A percentile compares a stretch with the other conserved stretches of the same genome.
Evolutionary conservation across 177 flowering plant species (phyloP).

Genomic region (Vitis hybrid): DNA sequence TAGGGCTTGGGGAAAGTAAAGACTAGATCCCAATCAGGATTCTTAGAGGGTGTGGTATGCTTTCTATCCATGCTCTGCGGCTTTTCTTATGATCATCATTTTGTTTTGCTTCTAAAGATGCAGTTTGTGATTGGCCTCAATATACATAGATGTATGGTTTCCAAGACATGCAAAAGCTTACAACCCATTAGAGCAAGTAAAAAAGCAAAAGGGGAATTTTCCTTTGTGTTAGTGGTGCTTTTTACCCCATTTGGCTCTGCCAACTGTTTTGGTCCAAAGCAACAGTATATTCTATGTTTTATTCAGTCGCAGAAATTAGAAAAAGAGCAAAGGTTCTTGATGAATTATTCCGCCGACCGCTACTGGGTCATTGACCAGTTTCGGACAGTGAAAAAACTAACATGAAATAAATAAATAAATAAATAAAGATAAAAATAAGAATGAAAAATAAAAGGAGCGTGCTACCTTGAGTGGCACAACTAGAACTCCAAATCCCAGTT

Average conservation of each 20-base stretch:
- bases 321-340: too few species aligned
- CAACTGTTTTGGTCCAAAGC: constrained; percentile 10
- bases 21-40: constrained; percentile 39
- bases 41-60: constrained; percentile 3
- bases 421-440: too few species aligned
- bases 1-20: constrained; percentile 42
- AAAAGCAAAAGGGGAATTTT: constrained; percentile 24
- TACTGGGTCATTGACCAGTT: too few species aligned
- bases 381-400: too few species aligned
- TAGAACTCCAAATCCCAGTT: too few species aligned
- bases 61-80: constrained; percentile 4
- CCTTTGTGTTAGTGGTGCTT: constrained; percentile 27
- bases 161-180: constrained; percentile 30
- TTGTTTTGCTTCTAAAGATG: constrained; percentile 27
- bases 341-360: too few species aligned
- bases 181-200: neutral
- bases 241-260: constrained; percentile 14
- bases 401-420: too few species aligned
- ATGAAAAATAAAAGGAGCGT: too few species aligned
- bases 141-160: constrained; percentile 26
- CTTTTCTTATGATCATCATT: constrained; percentile 7
- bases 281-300: constrained; percentile 4
- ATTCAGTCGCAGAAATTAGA: neutral
- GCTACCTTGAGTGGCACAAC: too few species aligned
- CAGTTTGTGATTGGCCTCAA: constrained; percentile 9